phyloP scores from a whole-genome alignment of 2,329 filamentous ascomycete species.

The Cercospora citrullina region DNA sequence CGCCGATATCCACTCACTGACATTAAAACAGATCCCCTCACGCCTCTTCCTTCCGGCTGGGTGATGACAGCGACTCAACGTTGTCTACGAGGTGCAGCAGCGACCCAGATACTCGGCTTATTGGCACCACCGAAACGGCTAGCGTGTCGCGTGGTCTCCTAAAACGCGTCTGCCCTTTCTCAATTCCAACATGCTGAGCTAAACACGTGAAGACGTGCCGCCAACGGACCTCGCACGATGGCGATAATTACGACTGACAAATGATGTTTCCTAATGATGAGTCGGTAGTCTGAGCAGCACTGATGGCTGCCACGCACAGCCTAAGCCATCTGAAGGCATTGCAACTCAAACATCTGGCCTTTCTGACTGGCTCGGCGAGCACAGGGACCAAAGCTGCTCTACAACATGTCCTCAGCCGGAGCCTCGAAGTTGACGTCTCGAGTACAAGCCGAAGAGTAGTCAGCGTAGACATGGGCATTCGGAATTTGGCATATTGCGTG shows the following conservation, averaged over 20 bases:
- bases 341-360: conserved; percentile 60
- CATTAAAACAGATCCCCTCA: neutral
- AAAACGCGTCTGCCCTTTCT: neutral
- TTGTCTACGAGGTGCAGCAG: neutral
- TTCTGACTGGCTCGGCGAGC: conserved; percentile 59
- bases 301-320: conserved; percentile 13
- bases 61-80: neutral
- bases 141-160: conserved; percentile 7
- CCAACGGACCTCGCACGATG: neutral
- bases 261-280: neutral
- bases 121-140: neutral
- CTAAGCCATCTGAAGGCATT: conserved; percentile 48
- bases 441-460: conserved; percentile 53
- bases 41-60: no score
- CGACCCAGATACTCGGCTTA: neutral
- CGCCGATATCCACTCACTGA: neutral
- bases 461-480: conserved; percentile 82
- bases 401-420: conserved; percentile 31
- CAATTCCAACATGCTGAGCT: neutral
- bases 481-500: conserved; percentile 74
- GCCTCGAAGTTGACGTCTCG: neutral
- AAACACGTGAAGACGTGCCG: neutral
- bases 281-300: neutral
- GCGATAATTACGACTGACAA: neutral
- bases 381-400: conserved; percentile 62